These are phyloP conservation scores for Penicillium dipodomyicola DNA, from an alignment of 495 filamentous ascomycete species.

Conservation along the genomic window DNA sequence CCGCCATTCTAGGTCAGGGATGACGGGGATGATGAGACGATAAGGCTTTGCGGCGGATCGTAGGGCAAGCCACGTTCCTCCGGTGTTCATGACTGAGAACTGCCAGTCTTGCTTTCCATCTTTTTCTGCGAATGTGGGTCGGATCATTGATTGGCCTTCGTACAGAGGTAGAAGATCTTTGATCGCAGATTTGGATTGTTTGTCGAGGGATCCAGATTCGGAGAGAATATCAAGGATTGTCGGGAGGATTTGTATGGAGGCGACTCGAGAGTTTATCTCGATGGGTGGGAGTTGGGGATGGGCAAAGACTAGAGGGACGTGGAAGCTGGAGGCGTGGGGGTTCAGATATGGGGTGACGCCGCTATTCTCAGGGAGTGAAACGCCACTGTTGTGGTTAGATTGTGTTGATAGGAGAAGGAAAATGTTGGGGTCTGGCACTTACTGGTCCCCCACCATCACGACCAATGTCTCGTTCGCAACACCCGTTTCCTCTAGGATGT, in stretches of 20 bases:
- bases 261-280: slow-evolving; percentile 33
- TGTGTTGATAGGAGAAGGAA: background rate
- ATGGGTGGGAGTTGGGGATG: slow-evolving; percentile 41
- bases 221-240: slow-evolving; percentile 43
- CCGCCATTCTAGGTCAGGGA: slow-evolving; percentile 36
- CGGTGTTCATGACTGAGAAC: slow-evolving; percentile 45
- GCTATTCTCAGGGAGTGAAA: slow-evolving; percentile 33
- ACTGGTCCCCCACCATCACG: slow-evolving; percentile 46
- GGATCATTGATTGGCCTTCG: slow-evolving; percentile 46
- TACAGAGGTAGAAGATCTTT: slow-evolving; percentile 40
- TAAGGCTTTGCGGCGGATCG: slow-evolving; percentile 32
- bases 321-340: slow-evolving; percentile 40
- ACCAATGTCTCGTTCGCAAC: slow-evolving; percentile 44
- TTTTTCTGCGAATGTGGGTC: slow-evolving; percentile 23
- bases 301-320: slow-evolving; percentile 41
- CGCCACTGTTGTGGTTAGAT: slow-evolving; percentile 20
- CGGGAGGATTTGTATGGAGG: slow-evolving; percentile 40
- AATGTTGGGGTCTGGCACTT: slow-evolving; percentile 11
- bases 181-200: slow-evolving; percentile 24
- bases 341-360: slow-evolving; percentile 38
- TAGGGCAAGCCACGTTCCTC: slow-evolving; percentile 35
- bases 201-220: slow-evolving; percentile 34
- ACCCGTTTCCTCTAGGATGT: slow-evolving; percentile 37
- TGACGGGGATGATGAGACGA: slow-evolving; percentile 39
- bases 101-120: slow-evolving; percentile 35